Conservation (phyloP, 2,329 filamentous ascomycete genomes). For the Scedosporium minutisporum region DNA sequence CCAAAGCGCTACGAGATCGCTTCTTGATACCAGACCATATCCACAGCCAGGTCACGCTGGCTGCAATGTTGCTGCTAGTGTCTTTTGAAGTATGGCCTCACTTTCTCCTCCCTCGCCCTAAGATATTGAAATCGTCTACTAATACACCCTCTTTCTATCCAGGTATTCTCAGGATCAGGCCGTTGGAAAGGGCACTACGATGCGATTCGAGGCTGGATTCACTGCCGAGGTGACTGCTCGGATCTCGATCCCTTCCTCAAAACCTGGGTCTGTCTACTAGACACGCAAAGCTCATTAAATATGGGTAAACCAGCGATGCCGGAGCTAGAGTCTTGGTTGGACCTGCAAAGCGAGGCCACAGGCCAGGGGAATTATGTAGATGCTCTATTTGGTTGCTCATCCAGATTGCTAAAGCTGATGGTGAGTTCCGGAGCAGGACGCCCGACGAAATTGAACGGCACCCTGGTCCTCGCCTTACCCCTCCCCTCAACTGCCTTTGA, state of each 20-base stretch:
- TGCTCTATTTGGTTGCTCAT: neutral
- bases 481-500: neutral
- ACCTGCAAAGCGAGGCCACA: neutral
- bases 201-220: conserved; percentile 5
- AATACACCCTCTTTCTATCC: too few species aligned
- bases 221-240: conserved; percentile 3
- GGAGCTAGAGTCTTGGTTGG: neutral
- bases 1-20: neutral
- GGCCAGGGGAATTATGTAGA: neutral
- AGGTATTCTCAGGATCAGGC: conserved; percentile 4
- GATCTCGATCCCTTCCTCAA: conserved; percentile 5
- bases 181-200: conserved; percentile 6
- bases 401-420: neutral
- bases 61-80: neutral
- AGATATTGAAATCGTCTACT: too few species aligned
- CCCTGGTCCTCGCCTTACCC: neutral
- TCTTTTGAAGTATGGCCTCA: neutral
- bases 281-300: conserved; percentile 6
- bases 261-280: conserved; percentile 5
- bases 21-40: neutral
- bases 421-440: neutral
- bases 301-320: neutral
- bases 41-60: neutral
- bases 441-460: neutral
- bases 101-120: too few species aligned